A percentile compares a stretch with the other conserved stretches of the same genome.
phyloP scores from a whole-genome alignment of 495 filamentous ascomycete genomes.

The Podospora didyma region DNA sequence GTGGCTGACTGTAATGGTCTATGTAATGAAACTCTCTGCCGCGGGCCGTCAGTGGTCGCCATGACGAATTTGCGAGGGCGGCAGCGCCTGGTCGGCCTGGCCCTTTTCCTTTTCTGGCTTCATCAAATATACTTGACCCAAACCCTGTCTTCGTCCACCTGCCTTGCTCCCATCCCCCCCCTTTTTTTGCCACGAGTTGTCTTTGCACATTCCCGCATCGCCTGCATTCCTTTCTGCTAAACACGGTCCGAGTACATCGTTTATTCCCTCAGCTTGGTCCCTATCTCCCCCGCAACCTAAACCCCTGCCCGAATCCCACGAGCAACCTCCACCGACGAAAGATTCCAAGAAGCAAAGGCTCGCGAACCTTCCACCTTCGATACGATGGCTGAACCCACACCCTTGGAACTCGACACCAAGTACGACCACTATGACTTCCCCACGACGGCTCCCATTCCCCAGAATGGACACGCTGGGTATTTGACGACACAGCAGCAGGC shows the following conservation, averaged over 20 bases:
- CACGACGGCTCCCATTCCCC: constrained; percentile 62
- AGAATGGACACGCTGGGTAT: constrained; percentile 82
- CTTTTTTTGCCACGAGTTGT: constrained; percentile 8
- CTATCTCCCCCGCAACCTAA: background rate
- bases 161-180: background rate
- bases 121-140: constrained; percentile 7
- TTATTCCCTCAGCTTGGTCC: background rate
- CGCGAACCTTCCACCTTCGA: too few species aligned
- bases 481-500: constrained; percentile 87
- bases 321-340: constrained; percentile 10
- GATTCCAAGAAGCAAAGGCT: too few species aligned
- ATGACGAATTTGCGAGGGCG: constrained; percentile 4
- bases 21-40: too few species aligned
- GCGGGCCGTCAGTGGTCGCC: background rate
- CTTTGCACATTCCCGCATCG: background rate
- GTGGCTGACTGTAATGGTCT: too few species aligned
- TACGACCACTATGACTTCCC: constrained; percentile 97
- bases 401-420: constrained; percentile 70
- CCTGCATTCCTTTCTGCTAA: background rate
- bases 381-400: constrained; percentile 19
- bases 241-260: background rate
- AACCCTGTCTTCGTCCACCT: background rate
- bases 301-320: background rate
- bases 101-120: background rate
- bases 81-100: too few species aligned